Conservation (phyloP, 192 early-diverging fungal species). For the Mortierella claussenii region DNA sequence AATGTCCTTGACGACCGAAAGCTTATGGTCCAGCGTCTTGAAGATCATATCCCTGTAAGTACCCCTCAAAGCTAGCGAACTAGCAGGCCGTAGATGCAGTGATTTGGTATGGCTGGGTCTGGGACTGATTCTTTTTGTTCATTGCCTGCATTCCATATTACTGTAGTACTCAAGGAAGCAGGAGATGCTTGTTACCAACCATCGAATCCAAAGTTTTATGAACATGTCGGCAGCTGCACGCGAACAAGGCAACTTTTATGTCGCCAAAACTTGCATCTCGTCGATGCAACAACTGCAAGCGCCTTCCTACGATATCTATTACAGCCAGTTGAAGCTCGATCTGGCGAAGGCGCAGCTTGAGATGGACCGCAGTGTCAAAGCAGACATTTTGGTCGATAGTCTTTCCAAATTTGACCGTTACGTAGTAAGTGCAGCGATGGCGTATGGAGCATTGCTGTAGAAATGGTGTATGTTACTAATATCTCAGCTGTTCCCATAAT, state of each 20-base stretch:
- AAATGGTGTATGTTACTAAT: neutral
- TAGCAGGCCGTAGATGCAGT: no score
- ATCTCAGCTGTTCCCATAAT: neutral
- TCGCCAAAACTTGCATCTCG: conserved; percentile 61
- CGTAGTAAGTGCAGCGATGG: conserved; percentile 13
- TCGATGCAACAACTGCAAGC: conserved; percentile 45
- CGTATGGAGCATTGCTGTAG: neutral
- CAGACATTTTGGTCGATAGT: conserved; percentile 11
- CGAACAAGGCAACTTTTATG: conserved; percentile 65
- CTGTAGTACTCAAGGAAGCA: conserved; percentile 30
- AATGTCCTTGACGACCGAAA: conserved; percentile 64
- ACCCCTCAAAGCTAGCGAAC: no score
- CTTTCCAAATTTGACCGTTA: conserved; percentile 27
- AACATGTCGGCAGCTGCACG: conserved; percentile 68
- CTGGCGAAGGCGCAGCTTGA: conserved; percentile 15
- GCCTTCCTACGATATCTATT: conserved; percentile 22
- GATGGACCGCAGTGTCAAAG: conserved; percentile 19
- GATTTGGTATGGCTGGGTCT: no score
- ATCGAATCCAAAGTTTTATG: conserved; percentile 40
- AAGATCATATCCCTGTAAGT: conserved; percentile 25
- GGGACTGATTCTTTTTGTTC: neutral
- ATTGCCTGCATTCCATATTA: neutral
- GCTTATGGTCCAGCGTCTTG: conserved; percentile 57
- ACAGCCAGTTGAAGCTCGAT: conserved; percentile 38
- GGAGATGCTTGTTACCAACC: conserved; percentile 20